Base-by-base conservation (phyloP, 371 early-diverging fungal genomes). In the Saksenaea vasiformis region DNA sequence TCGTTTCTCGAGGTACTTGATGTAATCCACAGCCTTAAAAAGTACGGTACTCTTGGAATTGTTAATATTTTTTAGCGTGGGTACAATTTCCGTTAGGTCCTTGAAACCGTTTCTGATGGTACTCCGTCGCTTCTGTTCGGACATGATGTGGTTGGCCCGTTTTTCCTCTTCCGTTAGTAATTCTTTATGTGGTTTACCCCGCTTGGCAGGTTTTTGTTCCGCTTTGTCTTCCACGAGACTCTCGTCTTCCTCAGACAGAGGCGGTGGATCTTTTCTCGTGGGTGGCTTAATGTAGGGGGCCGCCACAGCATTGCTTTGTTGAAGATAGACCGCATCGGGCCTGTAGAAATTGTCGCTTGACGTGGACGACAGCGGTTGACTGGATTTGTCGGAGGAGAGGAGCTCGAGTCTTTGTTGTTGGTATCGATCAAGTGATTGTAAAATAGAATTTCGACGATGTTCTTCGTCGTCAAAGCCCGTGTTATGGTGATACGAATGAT, bases 51-150 rank as follows among this genome's bases (percentile, higher is more conserved):
- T 79, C 60, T 85, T 86, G 26, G 84, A 84, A 63, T 82, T 72
- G 62, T 82, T 83, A n/a, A 79, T 69, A 28, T 82, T 82, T 36
- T 73, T 85, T 55, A 93, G 71, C 1, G 87, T 85, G 31, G 96
- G 96, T 38, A 95, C 89, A 38, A 94, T 73, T 34, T 88, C 88
- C 24, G 89, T 90, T 44, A 95, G 83, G 61, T 90, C 88, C 62
- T 91, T 90, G 74, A 94, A 94, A 1, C 94, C 94, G 39, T 77
- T 75, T n/a, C 93, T 82, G 69, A 95, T 95, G 60, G 90, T 92
- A 44, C 89, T 89, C 35, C 96, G 86, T 51, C 96, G 88, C 67
- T 93, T 91, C 73, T 95, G 93, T 68, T 95, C 96, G 22, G 91
- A 91, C 1, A 90, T 91, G 73, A 95, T 93, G 75, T 95, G 95